phyloP scores from a whole-genome alignment of 306 rosid species.

The Acacia crassicarpa region DNA sequence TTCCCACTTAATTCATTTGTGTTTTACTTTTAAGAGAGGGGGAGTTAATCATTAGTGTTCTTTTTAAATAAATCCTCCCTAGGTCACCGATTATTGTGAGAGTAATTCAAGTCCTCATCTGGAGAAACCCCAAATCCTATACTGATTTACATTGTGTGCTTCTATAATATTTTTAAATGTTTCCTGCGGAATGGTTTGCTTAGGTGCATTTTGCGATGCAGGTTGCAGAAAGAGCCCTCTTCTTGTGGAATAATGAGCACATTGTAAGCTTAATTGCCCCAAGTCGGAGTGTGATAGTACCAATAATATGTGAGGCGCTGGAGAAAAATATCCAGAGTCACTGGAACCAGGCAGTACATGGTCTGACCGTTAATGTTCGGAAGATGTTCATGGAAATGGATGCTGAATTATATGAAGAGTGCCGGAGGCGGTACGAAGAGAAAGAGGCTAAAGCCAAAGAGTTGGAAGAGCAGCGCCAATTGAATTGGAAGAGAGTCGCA shows the following conservation, averaged over 20 bases:
- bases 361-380: conserved; percentile 80
- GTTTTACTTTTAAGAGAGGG: neutral
- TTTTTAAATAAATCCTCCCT: neutral
- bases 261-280: conserved; percentile 90
- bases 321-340: conserved; percentile 84
- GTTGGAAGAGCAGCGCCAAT: conserved; percentile 67
- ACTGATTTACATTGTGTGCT: neutral
- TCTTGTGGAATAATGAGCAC: conserved; percentile 95
- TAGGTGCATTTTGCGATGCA: conserved; percentile 42
- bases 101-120: too few relatives aligned
- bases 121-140: too few relatives aligned
- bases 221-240: conserved; percentile 96
- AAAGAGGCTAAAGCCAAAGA: conserved; percentile 65
- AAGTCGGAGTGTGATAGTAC: conserved; percentile 70
- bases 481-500: conserved; percentile 83
- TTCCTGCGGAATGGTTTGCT: conserved; percentile 28
- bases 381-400: conserved; percentile 96
- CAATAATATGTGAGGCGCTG: conserved; percentile 80
- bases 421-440: conserved; percentile 72
- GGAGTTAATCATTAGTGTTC: neutral
- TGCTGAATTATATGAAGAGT: conserved; percentile 84
- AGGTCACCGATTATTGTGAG: neutral
- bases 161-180: neutral
- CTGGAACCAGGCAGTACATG: conserved; percentile 97
- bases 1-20: neutral